Evolutionary conservation across 495 filamentous ascomycete species (phyloP).

Genomic region (Daldinia caldariorum): DNA sequence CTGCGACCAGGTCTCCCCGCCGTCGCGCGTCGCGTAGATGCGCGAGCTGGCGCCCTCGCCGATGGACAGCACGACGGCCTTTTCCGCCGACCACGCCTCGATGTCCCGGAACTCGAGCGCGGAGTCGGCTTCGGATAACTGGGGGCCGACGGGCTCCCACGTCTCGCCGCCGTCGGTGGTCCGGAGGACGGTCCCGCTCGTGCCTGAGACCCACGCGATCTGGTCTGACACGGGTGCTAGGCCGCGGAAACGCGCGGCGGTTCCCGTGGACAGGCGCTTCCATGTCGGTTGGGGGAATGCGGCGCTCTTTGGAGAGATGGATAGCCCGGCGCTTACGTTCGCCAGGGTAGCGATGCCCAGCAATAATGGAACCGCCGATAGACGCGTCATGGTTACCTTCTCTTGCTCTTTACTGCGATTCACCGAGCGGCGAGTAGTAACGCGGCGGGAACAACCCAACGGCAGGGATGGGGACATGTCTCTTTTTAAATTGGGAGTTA

Average conservation of each 20-base stretch:
- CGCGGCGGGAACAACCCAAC: not conserved
- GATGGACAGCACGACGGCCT: constrained; percentile 52
- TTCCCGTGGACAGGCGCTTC: constrained; percentile 23
- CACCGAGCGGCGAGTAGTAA: not conserved
- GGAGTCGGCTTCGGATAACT: constrained; percentile 6
- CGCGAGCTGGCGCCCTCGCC: constrained; percentile 64
- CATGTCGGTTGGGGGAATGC: constrained; percentile 17
- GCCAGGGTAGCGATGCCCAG: not conserved
- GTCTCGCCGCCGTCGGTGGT: constrained; percentile 30
- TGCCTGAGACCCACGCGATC: constrained; percentile 33
- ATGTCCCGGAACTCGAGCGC: constrained; percentile 42
- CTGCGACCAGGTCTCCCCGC: constrained; percentile 27
- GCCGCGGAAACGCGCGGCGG: constrained; percentile 34
- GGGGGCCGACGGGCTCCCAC: constrained; percentile 37
- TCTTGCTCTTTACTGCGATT: not conserved
- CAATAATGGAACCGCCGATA: constrained; percentile 9
- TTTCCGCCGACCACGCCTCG: constrained; percentile 34
- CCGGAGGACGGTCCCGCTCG: constrained; percentile 36
- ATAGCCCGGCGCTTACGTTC: constrained; percentile 1
- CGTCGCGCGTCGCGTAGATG: constrained; percentile 37
- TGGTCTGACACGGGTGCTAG: constrained; percentile 29
- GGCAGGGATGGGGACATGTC: not conserved
- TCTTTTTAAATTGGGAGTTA: constrained; percentile 10
- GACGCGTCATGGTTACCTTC: constrained; percentile 23
- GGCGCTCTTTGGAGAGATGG: not conserved